These are phyloP conservation scores for Aspergillus coremiiformis DNA, from an alignment of 495 filamentous ascomycete genomes.

Conservation along the genomic window DNA sequence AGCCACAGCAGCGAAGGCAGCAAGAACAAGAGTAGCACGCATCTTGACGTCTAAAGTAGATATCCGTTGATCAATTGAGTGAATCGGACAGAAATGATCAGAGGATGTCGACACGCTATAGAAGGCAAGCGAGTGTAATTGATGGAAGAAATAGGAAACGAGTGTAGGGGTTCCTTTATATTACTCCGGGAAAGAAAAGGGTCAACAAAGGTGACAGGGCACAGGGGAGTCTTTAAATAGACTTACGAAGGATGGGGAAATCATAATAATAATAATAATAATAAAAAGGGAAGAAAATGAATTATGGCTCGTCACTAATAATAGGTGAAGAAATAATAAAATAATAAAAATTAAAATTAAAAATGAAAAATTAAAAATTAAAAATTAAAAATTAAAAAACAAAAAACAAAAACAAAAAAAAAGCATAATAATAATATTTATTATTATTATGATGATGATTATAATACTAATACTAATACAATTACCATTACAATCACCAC, in stretches of 20 bases:
- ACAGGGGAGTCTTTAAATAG: slow-evolving; percentile 17
- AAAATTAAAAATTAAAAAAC: neutral
- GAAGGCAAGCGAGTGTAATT: slow-evolving; percentile 6
- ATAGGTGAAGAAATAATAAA: neutral
- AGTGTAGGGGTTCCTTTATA: slow-evolving; percentile 16
- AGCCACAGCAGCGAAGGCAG: slow-evolving; percentile 37
- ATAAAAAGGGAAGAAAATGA: neutral
- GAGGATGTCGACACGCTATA: neutral
- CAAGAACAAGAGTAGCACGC: slow-evolving; percentile 34
- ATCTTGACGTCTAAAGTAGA: slow-evolving; percentile 23
- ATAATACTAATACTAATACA: no score
- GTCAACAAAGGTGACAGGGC: slow-evolving; percentile 13
- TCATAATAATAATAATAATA: neutral
- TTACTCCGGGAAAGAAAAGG: slow-evolving; percentile 6
- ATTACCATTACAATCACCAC: no score
- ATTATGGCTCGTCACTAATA: neutral
- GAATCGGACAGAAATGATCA: slow-evolving; percentile 4
- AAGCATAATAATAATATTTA: neutral
- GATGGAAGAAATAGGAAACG: neutral
- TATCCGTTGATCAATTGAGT: neutral
- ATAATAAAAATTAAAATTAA: neutral
- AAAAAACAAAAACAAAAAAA: neutral
- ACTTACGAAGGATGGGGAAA: neutral
- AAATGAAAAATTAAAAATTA: neutral
- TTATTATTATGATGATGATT: no score